Conservation (phyloP, 2,329 filamentous ascomycete species). For the Fusarium metavorans region DNA sequence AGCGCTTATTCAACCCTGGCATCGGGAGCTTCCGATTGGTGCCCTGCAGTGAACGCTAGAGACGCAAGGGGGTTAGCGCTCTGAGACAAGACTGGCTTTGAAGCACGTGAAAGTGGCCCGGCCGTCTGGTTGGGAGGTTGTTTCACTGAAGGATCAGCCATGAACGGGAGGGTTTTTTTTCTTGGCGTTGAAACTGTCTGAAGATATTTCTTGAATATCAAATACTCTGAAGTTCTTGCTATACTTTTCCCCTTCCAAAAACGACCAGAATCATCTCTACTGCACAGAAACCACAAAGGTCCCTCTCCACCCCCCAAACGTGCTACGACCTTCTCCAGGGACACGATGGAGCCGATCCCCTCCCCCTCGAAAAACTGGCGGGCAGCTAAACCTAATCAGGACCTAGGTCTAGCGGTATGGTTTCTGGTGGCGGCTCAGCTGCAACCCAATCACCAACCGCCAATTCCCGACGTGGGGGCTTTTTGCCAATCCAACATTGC, state of each 20-base stretch:
- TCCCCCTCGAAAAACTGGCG: slow-evolving; percentile 25
- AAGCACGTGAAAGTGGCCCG: slow-evolving; percentile 45
- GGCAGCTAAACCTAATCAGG: slow-evolving; percentile 33
- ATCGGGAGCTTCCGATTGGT: slow-evolving; percentile 31
- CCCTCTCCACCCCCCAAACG: background rate
- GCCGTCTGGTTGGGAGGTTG: slow-evolving; percentile 35
- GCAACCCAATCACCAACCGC: slow-evolving; percentile 37
- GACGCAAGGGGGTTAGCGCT: background rate
- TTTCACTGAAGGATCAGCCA: background rate
- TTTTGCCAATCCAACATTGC: slow-evolving; percentile 34
- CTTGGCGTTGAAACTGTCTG: background rate
- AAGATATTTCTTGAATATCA: background rate
- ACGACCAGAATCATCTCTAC: background rate
- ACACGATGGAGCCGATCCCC: slow-evolving; percentile 19
- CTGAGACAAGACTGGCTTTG: slow-evolving; percentile 9
- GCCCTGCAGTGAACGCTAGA: background rate
- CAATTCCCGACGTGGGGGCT: slow-evolving; percentile 38
- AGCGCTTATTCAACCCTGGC: background rate
- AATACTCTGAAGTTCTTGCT: background rate
- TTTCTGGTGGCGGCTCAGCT: slow-evolving; percentile 26
- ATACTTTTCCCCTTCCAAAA: background rate
- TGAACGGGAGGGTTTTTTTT: background rate
- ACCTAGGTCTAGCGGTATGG: slow-evolving; percentile 36
- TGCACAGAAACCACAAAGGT: background rate
- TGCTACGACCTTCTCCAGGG: slow-evolving; percentile 20